These are phyloP conservation scores for Eucalyptus lansdowneana DNA, from an alignment of 345 rosid genomes.

Conservation along the genomic window DNA sequence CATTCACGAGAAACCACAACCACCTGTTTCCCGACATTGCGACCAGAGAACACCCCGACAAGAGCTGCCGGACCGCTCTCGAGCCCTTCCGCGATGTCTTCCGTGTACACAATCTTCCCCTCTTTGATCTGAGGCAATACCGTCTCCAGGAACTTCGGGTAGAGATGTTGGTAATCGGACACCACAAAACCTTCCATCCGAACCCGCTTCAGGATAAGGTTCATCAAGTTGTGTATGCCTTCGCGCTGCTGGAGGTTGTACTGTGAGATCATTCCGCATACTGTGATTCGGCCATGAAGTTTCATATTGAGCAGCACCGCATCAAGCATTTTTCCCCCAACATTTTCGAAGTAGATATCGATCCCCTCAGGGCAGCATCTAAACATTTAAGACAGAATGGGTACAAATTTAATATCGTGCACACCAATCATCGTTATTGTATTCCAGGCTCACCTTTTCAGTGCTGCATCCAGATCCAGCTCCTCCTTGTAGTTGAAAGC, in stretches of 20 bases:
- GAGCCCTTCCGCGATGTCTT: conserved; percentile 16
- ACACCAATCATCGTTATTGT: background rate
- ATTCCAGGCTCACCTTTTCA: conserved; percentile 22
- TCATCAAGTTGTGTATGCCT: conserved; percentile 9
- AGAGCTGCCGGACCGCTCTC: conserved; percentile 4
- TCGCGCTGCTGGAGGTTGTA: conserved; percentile 8
- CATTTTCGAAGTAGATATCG: conserved; percentile 16
- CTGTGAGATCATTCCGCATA: conserved; percentile 15
- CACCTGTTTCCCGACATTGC: conserved; percentile 18
- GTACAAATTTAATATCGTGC: background rate
- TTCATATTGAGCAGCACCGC: conserved; percentile 15
- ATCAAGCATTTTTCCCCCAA: conserved; percentile 18
- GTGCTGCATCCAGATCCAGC: conserved; percentile 10
- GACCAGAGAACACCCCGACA: conserved; percentile 10
- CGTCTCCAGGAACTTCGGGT: conserved; percentile 2
- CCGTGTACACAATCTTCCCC: conserved; percentile 9
- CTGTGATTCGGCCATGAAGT: conserved; percentile 4
- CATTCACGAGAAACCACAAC: conserved; percentile 12
- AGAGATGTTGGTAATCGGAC: background rate
- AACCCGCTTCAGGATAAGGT: background rate
- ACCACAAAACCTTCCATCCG: conserved; percentile 19
- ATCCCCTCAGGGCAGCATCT: conserved; percentile 5
- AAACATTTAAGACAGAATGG: background rate
- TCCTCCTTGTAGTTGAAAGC: conserved; percentile 57
- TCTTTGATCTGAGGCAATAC: conserved; percentile 10